Percentiles rank a stretch among this genome's conserved stretches.
Conservation (phyloP, 306 rosid genomes). For the Vigna angularis region DNA sequence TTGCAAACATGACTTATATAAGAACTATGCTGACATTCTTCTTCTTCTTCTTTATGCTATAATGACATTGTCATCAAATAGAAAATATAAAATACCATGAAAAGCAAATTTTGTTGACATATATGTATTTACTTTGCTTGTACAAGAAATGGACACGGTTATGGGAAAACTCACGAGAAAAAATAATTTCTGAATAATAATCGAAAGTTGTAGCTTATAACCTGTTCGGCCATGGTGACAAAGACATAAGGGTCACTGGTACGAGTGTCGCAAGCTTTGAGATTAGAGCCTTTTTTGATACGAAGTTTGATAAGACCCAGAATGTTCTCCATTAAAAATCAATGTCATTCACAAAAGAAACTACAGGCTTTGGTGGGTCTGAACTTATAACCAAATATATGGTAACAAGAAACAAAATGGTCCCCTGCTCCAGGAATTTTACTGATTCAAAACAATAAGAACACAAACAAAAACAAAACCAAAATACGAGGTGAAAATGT, state of each 20-base stretch:
- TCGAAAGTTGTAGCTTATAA: neutral
- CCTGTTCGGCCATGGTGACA: conserved; percentile 67
- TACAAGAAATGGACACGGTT: neutral
- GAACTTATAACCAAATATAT: neutral
- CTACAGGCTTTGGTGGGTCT: neutral
- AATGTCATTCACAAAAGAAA: conserved; percentile 9
- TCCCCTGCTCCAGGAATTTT: neutral
- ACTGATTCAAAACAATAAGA: neutral
- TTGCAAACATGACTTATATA: no score
- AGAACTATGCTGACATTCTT: no score
- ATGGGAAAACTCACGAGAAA: neutral
- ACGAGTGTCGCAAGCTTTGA: conserved; percentile 61
- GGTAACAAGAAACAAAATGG: neutral
- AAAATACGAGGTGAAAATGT: neutral
- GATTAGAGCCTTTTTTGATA: conserved; percentile 66
- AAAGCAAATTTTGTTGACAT: no score
- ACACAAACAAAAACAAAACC: neutral
- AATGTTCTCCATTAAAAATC: conserved; percentile 51
- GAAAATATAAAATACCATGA: no score
- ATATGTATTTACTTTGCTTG: no score
- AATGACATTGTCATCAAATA: no score
- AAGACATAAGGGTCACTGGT: conserved; percentile 82
- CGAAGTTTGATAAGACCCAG: conserved; percentile 79
- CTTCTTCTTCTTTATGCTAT: no score
- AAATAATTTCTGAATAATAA: neutral